Evolutionary conservation across 495 filamentous ascomycete genomes (phyloP).

Genomic region (Lineolata rhizophorae): DNA sequence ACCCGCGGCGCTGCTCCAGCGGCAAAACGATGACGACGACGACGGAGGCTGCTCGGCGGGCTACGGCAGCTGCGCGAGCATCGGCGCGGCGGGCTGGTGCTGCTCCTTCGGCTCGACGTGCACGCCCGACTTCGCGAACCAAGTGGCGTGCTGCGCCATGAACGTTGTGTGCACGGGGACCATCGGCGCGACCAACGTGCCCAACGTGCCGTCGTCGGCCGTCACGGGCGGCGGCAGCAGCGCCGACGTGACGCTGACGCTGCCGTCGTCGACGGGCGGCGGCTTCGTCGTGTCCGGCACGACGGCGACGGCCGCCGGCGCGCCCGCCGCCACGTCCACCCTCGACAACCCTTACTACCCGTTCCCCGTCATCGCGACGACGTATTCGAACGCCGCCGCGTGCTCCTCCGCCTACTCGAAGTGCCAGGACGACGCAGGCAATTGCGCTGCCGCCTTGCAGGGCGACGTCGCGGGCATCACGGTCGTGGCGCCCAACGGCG

Average conservation of each 20-base stretch:
- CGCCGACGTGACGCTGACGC: neutral
- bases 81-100: no score
- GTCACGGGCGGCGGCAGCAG: neutral
- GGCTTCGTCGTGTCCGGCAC: slow-evolving; percentile 1
- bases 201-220: neutral
- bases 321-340: slow-evolving; percentile 6
- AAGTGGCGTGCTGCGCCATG: slow-evolving; percentile 44
- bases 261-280: neutral
- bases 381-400: slow-evolving; percentile 34
- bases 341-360: slow-evolving; percentile 34
- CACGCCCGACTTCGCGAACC: slow-evolving; percentile 31
- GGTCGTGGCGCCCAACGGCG: slow-evolving; percentile 21
- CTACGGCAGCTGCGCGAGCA: no score
- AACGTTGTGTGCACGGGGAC: slow-evolving; percentile 40
- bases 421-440: slow-evolving; percentile 40
- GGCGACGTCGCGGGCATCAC: slow-evolving; percentile 23
- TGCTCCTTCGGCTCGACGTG: no score
- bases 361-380: slow-evolving; percentile 44
- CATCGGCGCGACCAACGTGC: slow-evolving; percentile 14
- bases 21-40: no score
- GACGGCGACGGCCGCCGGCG: slow-evolving; percentile 1
- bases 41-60: no score
- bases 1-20: no score
- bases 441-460: slow-evolving; percentile 35
- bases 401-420: slow-evolving; percentile 46